These are phyloP conservation scores for Coemansia interrupta DNA, from an alignment of 192 early-diverging fungal species.

Conservation along the genomic window DNA sequence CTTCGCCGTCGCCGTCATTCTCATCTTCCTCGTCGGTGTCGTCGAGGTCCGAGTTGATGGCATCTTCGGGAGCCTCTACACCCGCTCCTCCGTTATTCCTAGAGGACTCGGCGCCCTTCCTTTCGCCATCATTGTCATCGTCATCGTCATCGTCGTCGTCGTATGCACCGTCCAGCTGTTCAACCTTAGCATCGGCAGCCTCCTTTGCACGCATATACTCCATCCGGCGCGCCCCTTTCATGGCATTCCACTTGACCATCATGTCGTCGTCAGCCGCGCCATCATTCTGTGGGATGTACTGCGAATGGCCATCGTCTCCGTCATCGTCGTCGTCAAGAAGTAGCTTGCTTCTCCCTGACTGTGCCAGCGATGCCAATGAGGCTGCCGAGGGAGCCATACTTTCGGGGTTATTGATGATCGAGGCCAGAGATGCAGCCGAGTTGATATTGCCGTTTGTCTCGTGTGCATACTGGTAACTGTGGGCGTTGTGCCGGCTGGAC, in stretches of 20 bases:
- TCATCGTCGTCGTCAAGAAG: constrained; percentile 42
- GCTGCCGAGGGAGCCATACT: constrained; percentile 46
- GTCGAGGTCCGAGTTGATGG: constrained; percentile 71
- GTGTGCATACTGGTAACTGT: constrained; percentile 8
- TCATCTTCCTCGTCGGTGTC: constrained; percentile 70
- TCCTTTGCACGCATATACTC: constrained; percentile 8
- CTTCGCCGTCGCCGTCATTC: constrained; percentile 58
- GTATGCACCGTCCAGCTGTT: constrained; percentile 43
- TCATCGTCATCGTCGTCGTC: constrained; percentile 34
- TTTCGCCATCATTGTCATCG: constrained; percentile 21
- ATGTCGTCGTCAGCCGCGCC: constrained; percentile 49
- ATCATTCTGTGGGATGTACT: constrained; percentile 59
- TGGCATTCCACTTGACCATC: constrained; percentile 26
- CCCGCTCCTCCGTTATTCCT: neutral
- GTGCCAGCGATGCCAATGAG: constrained; percentile 51
- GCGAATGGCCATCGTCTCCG: constrained; percentile 10
- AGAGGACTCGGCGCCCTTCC: constrained; percentile 36
- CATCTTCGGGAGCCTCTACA: constrained; percentile 54
- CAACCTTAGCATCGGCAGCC: constrained; percentile 2
- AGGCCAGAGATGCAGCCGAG: constrained; percentile 49
- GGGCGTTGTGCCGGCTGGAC: neutral
- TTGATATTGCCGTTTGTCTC: constrained; percentile 25
- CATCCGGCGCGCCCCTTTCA: constrained; percentile 17
- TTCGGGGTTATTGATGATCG: constrained; percentile 52
- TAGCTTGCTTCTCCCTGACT: constrained; percentile 42